Evolutionary conservation across 1,139 yeast genomes (phyloP), one percentile per base, ranked within the genome.

Genomic region (Yamadazyma mexicana): DNA sequence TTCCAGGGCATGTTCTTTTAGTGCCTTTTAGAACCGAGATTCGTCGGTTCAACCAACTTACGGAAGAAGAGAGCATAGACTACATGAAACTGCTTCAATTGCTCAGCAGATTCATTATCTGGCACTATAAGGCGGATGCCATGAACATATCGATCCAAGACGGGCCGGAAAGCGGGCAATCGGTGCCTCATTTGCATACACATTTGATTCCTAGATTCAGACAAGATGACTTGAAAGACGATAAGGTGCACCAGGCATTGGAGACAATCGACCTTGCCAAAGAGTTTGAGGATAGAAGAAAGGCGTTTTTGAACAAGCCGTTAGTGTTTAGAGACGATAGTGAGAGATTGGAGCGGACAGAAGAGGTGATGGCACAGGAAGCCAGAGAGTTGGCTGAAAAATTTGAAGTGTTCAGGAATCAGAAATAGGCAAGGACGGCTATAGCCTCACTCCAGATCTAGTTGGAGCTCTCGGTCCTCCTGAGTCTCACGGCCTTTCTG

Each of bases 131-230:
- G 33, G 95, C 96, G 1, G 95, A 89, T 50, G 69, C 95, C 1
- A 60, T 88, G 44, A 92, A 92, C 56, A 75, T 92, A 23, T 89
- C 97, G 12, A 87, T 92, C 42, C 98, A 92, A 58, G 98, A 92
- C 58, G 98, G 98, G 0, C 87, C 92, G 0, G 88, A 87, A 40
- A 92, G 97, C 2, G 98, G 98, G 3, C 98, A 92, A 58, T 79
- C 92, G 14, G 83, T 92, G 1, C 95, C 96, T 2, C 98, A 92
- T 61, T 73, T 92, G 20, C 98, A 92, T 59, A 84, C 96, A 25
- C 98, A 92, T 59, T 64, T 92, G 14, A 88, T 92, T 25, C 98
- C 98, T 3, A 69, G 98, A 31, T 80, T 74, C 54, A 68, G 70
- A 39, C 59, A 64, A 8, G 83, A 85, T 49, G 85, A 81, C 29